Percentiles rank a stretch among this genome's conserved stretches.
Conservation (phyloP, 1,284 basidiomycete species). For the Ganoderma lingzhi region DNA sequence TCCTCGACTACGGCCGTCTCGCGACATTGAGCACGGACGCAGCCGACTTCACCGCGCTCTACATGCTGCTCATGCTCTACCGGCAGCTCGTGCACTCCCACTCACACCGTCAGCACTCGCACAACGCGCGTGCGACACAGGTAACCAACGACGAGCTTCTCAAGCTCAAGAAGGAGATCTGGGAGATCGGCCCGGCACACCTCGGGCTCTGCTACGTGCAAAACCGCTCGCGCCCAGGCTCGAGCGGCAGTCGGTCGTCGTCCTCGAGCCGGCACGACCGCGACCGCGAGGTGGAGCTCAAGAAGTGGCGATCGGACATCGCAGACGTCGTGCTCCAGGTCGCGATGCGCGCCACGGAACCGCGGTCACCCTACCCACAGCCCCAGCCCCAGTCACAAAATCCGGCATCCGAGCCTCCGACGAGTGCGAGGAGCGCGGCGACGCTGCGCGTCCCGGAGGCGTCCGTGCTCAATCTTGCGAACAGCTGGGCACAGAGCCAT, state of each 20-base stretch:
- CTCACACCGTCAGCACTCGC: conserved; percentile 11
- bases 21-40: conserved; percentile 76
- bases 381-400: background rate
- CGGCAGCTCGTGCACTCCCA: conserved; percentile 72
- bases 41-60: conserved; percentile 78
- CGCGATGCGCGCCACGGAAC: conserved; percentile 43
- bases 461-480: conserved; percentile 61
- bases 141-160: conserved; percentile 55
- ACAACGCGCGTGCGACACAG: conserved; percentile 12
- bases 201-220: conserved; percentile 62
- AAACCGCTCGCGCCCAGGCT: conserved; percentile 29
- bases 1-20: conserved; percentile 83
- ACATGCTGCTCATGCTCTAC: conserved; percentile 84
- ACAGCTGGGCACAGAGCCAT: conserved; percentile 70
- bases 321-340: conserved; percentile 47
- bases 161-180: conserved; percentile 78
- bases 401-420: conserved; percentile 2
- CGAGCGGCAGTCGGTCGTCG: conserved; percentile 18
- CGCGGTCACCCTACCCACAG: conserved; percentile 15
- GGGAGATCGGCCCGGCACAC: conserved; percentile 73
- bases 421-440: conserved; percentile 8
- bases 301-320: conserved; percentile 50
- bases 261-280: conserved; percentile 23
- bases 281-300: conserved; percentile 41
- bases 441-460: conserved; percentile 53